Conservation (phyloP, 1,284 basidiomycete species). For the Xerocomus amazonicus region DNA sequence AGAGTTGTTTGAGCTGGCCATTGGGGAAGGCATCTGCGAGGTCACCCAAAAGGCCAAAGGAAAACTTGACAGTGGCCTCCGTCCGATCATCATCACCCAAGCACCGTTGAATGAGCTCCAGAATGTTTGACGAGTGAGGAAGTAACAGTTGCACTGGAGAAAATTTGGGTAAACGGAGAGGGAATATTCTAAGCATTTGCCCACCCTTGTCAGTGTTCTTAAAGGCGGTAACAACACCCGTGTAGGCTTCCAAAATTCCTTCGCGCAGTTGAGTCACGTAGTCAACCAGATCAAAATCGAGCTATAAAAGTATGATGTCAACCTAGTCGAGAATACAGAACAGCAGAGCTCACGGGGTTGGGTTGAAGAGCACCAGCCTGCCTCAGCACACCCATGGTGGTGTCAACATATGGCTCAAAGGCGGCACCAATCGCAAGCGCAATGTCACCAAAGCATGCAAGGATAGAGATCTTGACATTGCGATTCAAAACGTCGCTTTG, state of each 20-base stretch:
- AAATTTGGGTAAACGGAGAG: constrained; percentile 5
- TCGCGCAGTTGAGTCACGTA: constrained; percentile 91
- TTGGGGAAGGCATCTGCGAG: constrained; percentile 83
- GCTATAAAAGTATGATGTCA: constrained; percentile 40
- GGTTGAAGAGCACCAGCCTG: constrained; percentile 88
- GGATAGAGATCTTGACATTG: constrained; percentile 94
- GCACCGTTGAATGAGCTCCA: constrained; percentile 81
- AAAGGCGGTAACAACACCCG: constrained; percentile 89
- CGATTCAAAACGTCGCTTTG: constrained; percentile 89
- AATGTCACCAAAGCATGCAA: constrained; percentile 96
- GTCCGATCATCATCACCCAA: constrained; percentile 82
- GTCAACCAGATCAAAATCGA: constrained; percentile 88
- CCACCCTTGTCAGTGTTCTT: constrained; percentile 79
- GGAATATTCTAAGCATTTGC: constrained; percentile 13
- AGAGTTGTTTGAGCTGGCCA: constrained; percentile 75
- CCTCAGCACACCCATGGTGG: constrained; percentile 87
- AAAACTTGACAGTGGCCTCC: constrained; percentile 74
- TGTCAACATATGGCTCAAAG: constrained; percentile 89
- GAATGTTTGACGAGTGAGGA: constrained; percentile 72
- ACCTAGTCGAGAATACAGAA: constrained; percentile 1
- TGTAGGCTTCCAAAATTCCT: constrained; percentile 96
- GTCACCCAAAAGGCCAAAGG: constrained; percentile 88
- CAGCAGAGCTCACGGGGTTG: constrained; percentile 62
- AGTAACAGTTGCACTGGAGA: constrained; percentile 60
- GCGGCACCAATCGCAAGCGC: constrained; percentile 85